These are phyloP conservation scores for Pholiota adiposa DNA, from an alignment of 1,284 basidiomycete genomes.

Conservation along the genomic window DNA sequence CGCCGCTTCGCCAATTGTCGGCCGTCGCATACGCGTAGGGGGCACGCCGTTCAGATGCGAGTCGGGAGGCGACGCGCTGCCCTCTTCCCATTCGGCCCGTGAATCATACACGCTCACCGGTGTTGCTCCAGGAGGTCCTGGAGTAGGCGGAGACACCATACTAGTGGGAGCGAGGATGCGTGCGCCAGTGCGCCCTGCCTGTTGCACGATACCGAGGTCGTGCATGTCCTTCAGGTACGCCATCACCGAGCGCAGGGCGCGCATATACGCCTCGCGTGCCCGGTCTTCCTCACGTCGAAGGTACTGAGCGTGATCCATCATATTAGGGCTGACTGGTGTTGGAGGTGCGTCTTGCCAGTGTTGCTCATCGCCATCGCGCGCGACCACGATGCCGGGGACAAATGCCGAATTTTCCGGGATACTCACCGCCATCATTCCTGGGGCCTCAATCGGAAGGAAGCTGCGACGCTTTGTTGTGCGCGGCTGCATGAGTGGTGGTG, in stretches of 20 bases:
- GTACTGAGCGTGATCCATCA: constrained; percentile 47
- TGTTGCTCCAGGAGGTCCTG: constrained; percentile 24
- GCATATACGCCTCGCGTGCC: constrained; percentile 68
- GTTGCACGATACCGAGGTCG: constrained; percentile 75
- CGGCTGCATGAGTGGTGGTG: constrained; percentile 44
- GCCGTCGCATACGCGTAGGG: constrained; percentile 57
- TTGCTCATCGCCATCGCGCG: constrained; percentile 45
- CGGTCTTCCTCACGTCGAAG: constrained; percentile 72
- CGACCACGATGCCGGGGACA: constrained; percentile 53
- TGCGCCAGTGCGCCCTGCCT: constrained; percentile 28
- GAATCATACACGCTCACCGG: constrained; percentile 57
- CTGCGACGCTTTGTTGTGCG: constrained; percentile 76
- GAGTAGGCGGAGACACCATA: not conserved
- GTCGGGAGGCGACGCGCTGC: constrained; percentile 35
- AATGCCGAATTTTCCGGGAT: constrained; percentile 66
- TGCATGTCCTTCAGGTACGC: constrained; percentile 95
- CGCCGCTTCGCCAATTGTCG: constrained; percentile 54
- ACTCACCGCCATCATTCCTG: constrained; percentile 45
- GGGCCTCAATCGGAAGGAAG: constrained; percentile 81
- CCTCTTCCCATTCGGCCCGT: constrained; percentile 31
- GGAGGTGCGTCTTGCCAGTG: constrained; percentile 19
- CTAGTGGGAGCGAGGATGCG: constrained; percentile 1
- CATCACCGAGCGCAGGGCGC: constrained; percentile 89
- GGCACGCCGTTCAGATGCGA: constrained; percentile 18
- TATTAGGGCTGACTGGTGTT: constrained; percentile 28